Evolutionary conservation across 257 asterid species (phyloP).

Genomic region (Phtheirospermum japonicum): DNA sequence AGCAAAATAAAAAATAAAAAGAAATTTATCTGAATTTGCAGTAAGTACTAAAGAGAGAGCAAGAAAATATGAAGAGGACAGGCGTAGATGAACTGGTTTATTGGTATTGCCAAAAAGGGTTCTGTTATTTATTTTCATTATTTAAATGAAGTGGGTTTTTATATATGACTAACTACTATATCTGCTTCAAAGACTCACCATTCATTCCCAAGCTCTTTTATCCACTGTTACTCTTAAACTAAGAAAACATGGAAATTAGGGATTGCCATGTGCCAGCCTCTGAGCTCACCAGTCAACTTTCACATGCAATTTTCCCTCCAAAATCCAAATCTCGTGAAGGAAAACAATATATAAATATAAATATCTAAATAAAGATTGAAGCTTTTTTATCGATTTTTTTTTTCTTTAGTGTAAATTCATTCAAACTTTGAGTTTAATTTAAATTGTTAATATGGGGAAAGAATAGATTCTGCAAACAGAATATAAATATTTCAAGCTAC

Average conservation of each 20-base stretch:
- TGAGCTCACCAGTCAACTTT: slow-evolving; percentile 29
- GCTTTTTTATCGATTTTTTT: neutral
- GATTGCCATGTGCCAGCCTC: slow-evolving; percentile 49
- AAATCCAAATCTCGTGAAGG: neutral
- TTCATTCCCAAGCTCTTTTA: slow-evolving; percentile 42
- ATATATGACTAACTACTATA: neutral
- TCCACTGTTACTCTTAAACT: neutral
- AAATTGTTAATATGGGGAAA: too few species aligned
- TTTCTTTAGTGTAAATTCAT: too few species aligned
- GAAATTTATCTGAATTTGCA: neutral
- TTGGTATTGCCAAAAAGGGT: slow-evolving; percentile 31
- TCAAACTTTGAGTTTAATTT: too few species aligned
- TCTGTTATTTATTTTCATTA: slow-evolving; percentile 9
- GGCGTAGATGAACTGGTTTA: slow-evolving; percentile 39
- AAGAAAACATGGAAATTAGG: slow-evolving; percentile 41
- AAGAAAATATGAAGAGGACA: slow-evolving; percentile 21
- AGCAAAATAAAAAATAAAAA: too few species aligned
- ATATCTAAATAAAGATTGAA: too few species aligned
- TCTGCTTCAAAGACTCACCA: slow-evolving; percentile 39
- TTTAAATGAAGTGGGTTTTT: neutral
- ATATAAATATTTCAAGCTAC: too few species aligned
- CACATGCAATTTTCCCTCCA: slow-evolving; percentile 28
- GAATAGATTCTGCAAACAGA: too few species aligned
- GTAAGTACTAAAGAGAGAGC: neutral
- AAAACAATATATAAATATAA: too few species aligned